Base-by-base conservation (phyloP, 176 grass and related monocot species). In the Musa schizocarpa region DNA sequence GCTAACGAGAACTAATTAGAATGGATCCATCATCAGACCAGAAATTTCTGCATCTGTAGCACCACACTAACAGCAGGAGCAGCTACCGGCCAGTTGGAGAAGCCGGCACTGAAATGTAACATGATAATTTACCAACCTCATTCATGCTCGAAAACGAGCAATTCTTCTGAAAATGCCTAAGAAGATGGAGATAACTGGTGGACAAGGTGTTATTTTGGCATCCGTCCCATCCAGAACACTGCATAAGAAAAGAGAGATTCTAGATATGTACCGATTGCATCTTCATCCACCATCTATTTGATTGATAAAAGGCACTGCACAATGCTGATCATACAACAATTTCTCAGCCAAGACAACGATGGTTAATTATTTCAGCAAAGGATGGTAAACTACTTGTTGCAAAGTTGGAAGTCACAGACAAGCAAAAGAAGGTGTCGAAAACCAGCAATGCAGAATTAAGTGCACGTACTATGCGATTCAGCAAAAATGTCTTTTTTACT, bases 1-100 rank as follows among this genome's bases (percentile, higher is more conserved):
- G 34, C 77, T 27, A 84, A 78, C 17, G 79, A 25, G 65, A 79
- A 25, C 59, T 63, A 79, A 79, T 66, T 52, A 53, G 69, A 77
- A 79, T 20, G 81, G 67, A 69, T 75, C 13, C 62, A 69, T 75
- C 13, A 27, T 29, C 53, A 21, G 52, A 53, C 20, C 21, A 25
- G 6, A 11, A 55, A 73, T 69, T 10, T 48, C 75, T 81, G 65
- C 26, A 22, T 13, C 27, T 34, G 29, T 20, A 62, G 5, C n/a
- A 14, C 27, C 27, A 23, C 59, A 16, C 19, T 64, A 22, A 65
- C 74, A 27, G 8, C 3, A 64, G 24, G 24, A 24, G 43, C 16
- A 65, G 22, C 22, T 21, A 52, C 73, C 21, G 24, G 24, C 29
- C 3, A 27, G 66, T 69, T 19, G 66, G 66, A 43, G 27, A 50